Evolutionary conservation across 805 yeast species (phyloP).

Genomic region (Wickerhamiella vanderwaltii): DNA sequence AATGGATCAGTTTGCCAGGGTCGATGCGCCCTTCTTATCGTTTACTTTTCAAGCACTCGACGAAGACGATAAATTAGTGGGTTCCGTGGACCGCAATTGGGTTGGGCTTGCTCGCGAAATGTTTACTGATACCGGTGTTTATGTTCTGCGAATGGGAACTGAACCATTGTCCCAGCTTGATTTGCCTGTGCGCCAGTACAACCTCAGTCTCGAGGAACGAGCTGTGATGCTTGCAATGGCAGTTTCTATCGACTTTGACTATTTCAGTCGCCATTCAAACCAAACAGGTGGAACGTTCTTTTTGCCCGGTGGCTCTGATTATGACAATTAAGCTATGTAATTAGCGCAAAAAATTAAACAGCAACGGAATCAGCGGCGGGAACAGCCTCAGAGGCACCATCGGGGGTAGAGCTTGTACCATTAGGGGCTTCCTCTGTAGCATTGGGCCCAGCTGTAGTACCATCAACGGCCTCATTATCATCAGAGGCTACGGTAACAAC

Average conservation of each 20-base stretch:
- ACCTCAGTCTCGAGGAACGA: constrained; percentile 63
- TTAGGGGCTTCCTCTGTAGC: too few relatives aligned
- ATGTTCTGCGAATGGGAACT: constrained; percentile 74
- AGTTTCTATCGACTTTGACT: constrained; percentile 87
- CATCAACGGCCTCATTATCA: too few relatives aligned
- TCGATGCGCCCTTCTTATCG: constrained; percentile 77
- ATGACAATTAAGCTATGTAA: too few relatives aligned
- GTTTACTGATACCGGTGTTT: constrained; percentile 90
- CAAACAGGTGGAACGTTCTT: constrained; percentile 27
- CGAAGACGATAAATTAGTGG: constrained; percentile 46
- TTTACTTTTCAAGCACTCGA: constrained; percentile 74
- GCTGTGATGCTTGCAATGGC: constrained; percentile 82
- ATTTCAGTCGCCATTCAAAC: constrained; percentile 83
- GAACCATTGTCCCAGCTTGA: constrained; percentile 42
- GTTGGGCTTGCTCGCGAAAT: constrained; percentile 88
- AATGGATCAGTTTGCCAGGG: constrained; percentile 69
- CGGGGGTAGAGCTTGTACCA: too few relatives aligned
- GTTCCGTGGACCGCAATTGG: constrained; percentile 83
- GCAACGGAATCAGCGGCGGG: too few relatives aligned
- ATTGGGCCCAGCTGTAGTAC: too few relatives aligned
- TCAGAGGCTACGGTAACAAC: too few relatives aligned
- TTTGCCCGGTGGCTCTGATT: constrained; percentile 3
- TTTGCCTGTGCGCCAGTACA: constrained; percentile 36
- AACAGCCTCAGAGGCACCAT: too few relatives aligned
- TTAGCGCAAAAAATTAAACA: too few relatives aligned